Evolutionary conservation across 257 asterid genomes (phyloP), one percentile per base, ranked within the genome.

Genomic region (Osmanthus fragrans): DNA sequence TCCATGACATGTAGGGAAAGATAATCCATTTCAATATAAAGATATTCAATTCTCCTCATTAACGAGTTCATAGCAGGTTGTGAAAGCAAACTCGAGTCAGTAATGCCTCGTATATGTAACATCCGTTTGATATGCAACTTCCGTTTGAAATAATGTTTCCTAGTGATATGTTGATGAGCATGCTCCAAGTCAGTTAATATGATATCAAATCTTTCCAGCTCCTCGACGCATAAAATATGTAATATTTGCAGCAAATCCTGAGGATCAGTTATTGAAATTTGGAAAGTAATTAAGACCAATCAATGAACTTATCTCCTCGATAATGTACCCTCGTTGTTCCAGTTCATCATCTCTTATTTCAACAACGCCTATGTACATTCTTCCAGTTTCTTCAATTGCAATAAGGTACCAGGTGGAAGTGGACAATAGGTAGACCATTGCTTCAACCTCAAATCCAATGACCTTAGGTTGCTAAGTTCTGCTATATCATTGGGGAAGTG

Each of bases 371-470:
- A 76, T 23, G n/a, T 75, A 71, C 54, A 80, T 21, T 80, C 83
- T 54, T 80, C 83, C 25, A 80, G 74, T 37, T 47, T 76, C 39
- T 3, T 13, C 32, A 80, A 36, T 8, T 5, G 12, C 12, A 23
- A 13, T 70, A 79, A 29, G 72, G 54, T 45, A 23, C 72, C 76
- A 29, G 18, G 47, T 73, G 76, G 70, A 80, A 74, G 36, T 30
- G 45, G 36, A 51, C 21, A 6, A 12, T 30, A 30, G 32, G 3
- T 30, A 30, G 32, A 30, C 2, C 45, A 16, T 0, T 19, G 1
- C 33, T 21, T 4, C 23, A 68, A 39, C 63, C 32, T 30, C 32
- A 30, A 30, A 30, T 30, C 32, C 32, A 30, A 30, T 30, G 3
- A 30, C 32, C 32, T 30, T 30, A 30, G 32, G 32, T 30, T 30